Evolutionary conservation across 768 basidiomycete genomes (phyloP), one percentile per base, ranked within the genome.

Genomic region (Calvatia gigantea): DNA sequence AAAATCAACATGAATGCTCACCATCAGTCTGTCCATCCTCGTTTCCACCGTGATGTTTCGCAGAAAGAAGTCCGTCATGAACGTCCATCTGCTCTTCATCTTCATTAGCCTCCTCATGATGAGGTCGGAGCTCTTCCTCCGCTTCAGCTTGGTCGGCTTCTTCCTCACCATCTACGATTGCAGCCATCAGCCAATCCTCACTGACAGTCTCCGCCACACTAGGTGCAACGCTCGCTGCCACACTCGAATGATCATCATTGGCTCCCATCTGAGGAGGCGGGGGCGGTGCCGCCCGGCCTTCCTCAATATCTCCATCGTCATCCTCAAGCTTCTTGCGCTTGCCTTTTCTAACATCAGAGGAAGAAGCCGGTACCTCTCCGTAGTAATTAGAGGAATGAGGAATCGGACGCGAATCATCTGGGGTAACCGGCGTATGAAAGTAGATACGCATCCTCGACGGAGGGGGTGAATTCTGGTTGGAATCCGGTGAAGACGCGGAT

Each of bases 121-220:
- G 45, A 59, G 61, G 66, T 56, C 76, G 75, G 65, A 73, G 70
- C 58, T 73, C 71, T 55, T 62, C 64, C n/a, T 66, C 73, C n/a
- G 70, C 65, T 52, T 74, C 76, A n/a, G 67, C 78, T n/a, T n/a
- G n/a, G n/a, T n/a, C n/a, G n/a, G n/a, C n/a, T 56, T 83, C 86
- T 54, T 74, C 84, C 63, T 84, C 85, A 62, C 81, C 85, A 67
- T 85, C 86, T 54, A 79, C 85, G 62, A 91, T 92, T 49, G 90
- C 89, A 67, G 89, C 90, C 90, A 92, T 91, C 39, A 91, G 76
- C 90, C 90, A 92, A 70, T 92, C 90, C 68, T 92, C 90, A 69
- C 87, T 89, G 31, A 82, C 78, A 47, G 87, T 86, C 61, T 88
- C 87, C 47, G 88, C 82, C 53, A 78, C 81, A 63, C 87, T 91